Evolutionary conservation across 2,329 filamentous ascomycete species (phyloP).

Genomic region (Ceratocystis colombiana): DNA sequence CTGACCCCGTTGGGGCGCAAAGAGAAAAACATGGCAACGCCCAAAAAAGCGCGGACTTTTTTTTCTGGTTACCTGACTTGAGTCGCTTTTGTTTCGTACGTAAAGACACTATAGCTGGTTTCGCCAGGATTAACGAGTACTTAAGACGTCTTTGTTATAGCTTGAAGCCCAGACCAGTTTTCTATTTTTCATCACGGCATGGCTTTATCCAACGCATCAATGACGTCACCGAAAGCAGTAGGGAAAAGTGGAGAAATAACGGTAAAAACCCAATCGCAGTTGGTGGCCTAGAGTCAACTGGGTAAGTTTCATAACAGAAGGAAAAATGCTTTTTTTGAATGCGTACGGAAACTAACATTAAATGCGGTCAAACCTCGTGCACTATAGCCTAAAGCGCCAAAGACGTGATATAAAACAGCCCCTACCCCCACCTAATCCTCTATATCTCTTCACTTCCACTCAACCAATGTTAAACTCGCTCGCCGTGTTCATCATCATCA

Average conservation of each 20-base stretch:
- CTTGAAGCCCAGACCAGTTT: neutral
- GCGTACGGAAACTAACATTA: too few relatives aligned
- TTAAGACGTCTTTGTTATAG: slow-evolving; percentile 9
- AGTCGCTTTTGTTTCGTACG: too few relatives aligned
- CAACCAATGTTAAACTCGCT: slow-evolving; percentile 60
- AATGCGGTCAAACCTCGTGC: too few relatives aligned
- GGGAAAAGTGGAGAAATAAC: neutral
- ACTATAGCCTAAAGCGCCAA: neutral
- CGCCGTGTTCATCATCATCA: slow-evolving; percentile 53
- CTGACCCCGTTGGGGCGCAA: too few relatives aligned
- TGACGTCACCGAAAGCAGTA: neutral
- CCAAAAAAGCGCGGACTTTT: neutral
- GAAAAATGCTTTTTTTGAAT: neutral
- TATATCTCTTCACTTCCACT: neutral
- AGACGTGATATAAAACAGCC: neutral
- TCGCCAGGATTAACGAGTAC: neutral
- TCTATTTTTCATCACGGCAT: neutral
- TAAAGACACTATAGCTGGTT: neutral
- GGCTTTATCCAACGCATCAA: neutral
- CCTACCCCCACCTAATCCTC: neutral
- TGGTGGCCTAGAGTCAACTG: too few relatives aligned
- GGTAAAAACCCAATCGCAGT: neutral
- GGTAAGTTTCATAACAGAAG: neutral
- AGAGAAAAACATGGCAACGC: neutral
- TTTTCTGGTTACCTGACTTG: too few relatives aligned